Conservation (phyloP, 2,329 filamentous ascomycete genomes). For the Paracoccidioides brasiliensis region DNA sequence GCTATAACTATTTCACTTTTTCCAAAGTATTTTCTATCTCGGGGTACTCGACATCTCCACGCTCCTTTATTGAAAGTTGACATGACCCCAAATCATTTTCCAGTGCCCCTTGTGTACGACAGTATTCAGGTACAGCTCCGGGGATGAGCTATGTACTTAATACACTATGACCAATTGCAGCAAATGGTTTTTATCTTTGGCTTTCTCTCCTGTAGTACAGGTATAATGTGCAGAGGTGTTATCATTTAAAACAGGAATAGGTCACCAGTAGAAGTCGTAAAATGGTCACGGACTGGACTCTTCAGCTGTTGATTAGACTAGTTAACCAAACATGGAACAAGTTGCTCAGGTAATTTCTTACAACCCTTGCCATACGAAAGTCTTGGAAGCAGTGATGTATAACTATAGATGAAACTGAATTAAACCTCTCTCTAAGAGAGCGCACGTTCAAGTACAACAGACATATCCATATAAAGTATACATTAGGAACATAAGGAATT, state of each 20-base stretch:
- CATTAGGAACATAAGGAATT: too few species aligned
- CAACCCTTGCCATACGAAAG: too few species aligned
- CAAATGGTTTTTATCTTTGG: not conserved
- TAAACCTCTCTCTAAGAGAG: too few species aligned
- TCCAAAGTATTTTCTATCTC: not conserved
- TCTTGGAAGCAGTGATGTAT: too few species aligned
- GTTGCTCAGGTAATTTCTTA: too few species aligned
- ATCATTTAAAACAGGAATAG: not conserved
- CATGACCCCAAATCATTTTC: not conserved
- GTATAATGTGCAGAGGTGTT: not conserved
- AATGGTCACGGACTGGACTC: not conserved
- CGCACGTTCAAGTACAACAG: too few species aligned
- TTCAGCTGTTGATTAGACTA: not conserved
- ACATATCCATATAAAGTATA: too few species aligned
- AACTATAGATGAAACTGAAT: too few species aligned
- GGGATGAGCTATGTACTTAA: not conserved
- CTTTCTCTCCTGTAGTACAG: too few species aligned
- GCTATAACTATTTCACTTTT: not conserved
- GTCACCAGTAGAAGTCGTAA: not conserved
- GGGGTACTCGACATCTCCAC: not conserved
- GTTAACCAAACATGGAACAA: not conserved
- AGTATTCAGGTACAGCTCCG: not conserved
- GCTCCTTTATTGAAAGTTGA: not conserved
- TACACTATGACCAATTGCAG: not conserved
- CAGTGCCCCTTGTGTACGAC: not conserved